Evolutionary conservation across 2,329 filamentous ascomycete genomes (phyloP), one percentile per base, ranked within the genome.

Genomic region (Cordyceps pruinosa): DNA sequence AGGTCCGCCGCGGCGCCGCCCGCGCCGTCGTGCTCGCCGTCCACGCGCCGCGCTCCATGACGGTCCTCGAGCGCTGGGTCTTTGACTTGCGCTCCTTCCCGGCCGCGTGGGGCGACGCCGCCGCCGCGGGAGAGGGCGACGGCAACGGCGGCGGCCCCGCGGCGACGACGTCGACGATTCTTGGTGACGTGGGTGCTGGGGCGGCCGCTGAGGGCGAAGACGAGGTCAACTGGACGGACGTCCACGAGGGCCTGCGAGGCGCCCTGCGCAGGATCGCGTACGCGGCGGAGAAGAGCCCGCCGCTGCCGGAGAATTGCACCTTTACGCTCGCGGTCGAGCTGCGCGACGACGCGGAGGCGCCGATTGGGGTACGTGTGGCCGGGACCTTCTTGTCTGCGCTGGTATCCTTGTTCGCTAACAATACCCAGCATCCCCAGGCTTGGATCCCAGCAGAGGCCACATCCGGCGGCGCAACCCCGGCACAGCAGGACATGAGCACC

Each of bases 321-420:
- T 93, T 89, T 69, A 89, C 87, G 0, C 70, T 93, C n/a, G 86
- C 85, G 0, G 79, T 93, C 41, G 89, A 93, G 70, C 68, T 92
- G 61, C 82, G 81, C 39, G 81, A 87, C 23, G 77, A 84, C 41
- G 77, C 76, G 0, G 71, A 78, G 12, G 76, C 81, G 10, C 84
- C 83, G 0, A 82, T 85, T 60, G 78, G 77, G 55, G 82, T 85
- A 69, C 8, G 37, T 66, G 79, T 73, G 21, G 44, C 45, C 34
- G 39, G 15, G 21, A 42, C 39, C 19, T 21, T 13, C n/a, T 25
- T 25, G 21, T 42, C 15, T 42, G 5, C 39, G 4, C n/a, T 41
- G 8, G 4, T 41, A 3, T 8, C 9, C 9, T 23, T 41, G 30
- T 17, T 51, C 28, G 25, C 54, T 64, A 26, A 56, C 41, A 37